Evolutionary conservation across 768 basidiomycete species (phyloP), one percentile per base, ranked within the genome.

Genomic region (Hygrocybe coccinea): DNA sequence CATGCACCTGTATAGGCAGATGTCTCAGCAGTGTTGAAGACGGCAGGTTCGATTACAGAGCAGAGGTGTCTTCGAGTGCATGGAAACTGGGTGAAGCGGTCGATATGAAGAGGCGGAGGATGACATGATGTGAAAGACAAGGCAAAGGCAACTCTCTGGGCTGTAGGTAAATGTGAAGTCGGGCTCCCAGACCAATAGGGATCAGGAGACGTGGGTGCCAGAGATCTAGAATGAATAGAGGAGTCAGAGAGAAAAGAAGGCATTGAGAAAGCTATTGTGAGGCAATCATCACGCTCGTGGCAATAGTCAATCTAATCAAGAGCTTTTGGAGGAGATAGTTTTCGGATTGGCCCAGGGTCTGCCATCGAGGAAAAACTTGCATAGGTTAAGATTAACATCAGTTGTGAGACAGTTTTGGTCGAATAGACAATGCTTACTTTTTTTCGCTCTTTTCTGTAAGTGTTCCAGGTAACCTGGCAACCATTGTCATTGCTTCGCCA

Each of bases 291-390:
- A 39, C 72, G 75, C 67, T 90, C 88, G 54, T 85, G 78, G 33
- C 87, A 88, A 66, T 89, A 90, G 70, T 89, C 87, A 58, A 90
- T 74, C 41, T 81, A 57, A 90, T 70, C 43, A 90, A 71, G 55
- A 90, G 81, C 59, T 79, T 83, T 67, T 90, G 21, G 86, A 79
- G 17, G 74, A 67, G 49, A 82, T 70, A 59, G 77, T 82, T 74
- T 87, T 90, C 51, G 86, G 73, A 59, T 77, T 84, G 35, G 79
- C 73, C 88, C 88, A 90, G 43, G 87, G 87, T 69, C 84, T 89
- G 25, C 81, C 82, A 34, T 82, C 78, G 36, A 90, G 74, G 24
- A 75, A 69, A 58, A 88, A 85, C 70, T 90, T 86, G 67, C 73
- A 82, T 55, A 86, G 75, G 59, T 81, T 82, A 47, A 84, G 79